phyloP scores from a whole-genome alignment of 139 green algal genomes.

The Coccomyxa sp. region DNA sequence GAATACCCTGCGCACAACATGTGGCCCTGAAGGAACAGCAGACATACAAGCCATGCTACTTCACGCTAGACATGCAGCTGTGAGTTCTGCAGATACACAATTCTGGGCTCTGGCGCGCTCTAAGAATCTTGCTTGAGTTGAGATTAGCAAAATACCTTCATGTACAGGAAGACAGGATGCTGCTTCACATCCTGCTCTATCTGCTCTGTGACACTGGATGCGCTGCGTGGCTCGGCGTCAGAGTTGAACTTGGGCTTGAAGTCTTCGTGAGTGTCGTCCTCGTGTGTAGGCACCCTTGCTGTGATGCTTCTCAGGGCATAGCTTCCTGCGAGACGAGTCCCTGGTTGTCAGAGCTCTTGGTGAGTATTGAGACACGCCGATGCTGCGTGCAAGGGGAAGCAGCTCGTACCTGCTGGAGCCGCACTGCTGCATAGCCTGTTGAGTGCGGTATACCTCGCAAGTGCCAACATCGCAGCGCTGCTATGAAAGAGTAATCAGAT shows the following conservation, averaged over 20 bases:
- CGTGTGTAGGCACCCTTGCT: conserved; percentile 3
- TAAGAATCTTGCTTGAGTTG: background rate
- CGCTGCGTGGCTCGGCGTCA: background rate
- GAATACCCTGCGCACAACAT: conserved; percentile 66
- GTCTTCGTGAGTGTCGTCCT: conserved; percentile 77
- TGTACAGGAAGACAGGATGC: conserved; percentile 90
- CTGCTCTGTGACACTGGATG: conserved; percentile 25
- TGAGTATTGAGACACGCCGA: too few species aligned
- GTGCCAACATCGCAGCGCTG: too few species aligned
- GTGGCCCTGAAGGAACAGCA: background rate
- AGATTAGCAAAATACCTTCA: conserved; percentile 67
- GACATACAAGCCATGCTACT: background rate
- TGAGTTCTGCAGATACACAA: too few species aligned
- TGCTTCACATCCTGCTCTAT: conserved; percentile 72
- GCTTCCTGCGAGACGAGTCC: background rate
- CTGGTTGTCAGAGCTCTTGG: too few species aligned
- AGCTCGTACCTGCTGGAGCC: too few species aligned
- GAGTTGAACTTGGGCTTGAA: conserved; percentile 81
- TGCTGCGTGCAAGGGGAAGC: too few species aligned
- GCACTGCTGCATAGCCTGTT: too few species aligned
- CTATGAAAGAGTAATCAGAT: too few species aligned
- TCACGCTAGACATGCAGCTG: too few species aligned
- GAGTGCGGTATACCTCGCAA: too few species aligned
- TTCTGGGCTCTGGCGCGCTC: too few species aligned
- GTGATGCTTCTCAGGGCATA: background rate